phyloP scores from a whole-genome alignment of 257 asterid species.

The Nicotiana tomentosiformis region DNA sequence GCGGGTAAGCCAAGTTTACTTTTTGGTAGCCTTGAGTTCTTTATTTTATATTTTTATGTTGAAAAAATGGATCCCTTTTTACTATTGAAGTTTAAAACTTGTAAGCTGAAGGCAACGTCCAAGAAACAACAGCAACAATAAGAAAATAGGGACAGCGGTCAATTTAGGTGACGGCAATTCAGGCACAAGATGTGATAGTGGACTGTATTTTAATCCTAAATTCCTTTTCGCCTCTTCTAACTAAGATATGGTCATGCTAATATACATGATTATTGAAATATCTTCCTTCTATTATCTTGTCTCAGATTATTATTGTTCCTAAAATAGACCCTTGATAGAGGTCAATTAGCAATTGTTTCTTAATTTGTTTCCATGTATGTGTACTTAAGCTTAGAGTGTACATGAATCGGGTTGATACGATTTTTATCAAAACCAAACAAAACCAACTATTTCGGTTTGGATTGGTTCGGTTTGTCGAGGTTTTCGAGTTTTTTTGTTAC shows the following conservation, averaged over 20 bases:
- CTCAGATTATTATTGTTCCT: neutral
- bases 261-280: neutral
- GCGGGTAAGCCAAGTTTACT: neutral
- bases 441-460: no score
- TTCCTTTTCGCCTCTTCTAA: neutral
- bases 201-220: neutral
- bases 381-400: no score
- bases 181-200: conserved; percentile 4
- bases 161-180: conserved; percentile 5
- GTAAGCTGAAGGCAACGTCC: neutral
- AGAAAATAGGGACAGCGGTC: neutral
- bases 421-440: no score
- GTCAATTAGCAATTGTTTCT: neutral
- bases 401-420: no score
- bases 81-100: neutral
- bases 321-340: neutral
- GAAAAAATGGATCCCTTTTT: neutral
- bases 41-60: neutral
- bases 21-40: neutral
- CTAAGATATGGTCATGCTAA: neutral
- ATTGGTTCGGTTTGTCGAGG: no score
- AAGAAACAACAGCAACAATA: neutral
- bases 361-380: neutral
- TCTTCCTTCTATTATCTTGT: neutral
- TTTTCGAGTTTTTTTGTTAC: no score